Evolutionary conservation across 2,329 filamentous ascomycete species (phyloP).

Genomic region (Monosporascus sp.): DNA sequence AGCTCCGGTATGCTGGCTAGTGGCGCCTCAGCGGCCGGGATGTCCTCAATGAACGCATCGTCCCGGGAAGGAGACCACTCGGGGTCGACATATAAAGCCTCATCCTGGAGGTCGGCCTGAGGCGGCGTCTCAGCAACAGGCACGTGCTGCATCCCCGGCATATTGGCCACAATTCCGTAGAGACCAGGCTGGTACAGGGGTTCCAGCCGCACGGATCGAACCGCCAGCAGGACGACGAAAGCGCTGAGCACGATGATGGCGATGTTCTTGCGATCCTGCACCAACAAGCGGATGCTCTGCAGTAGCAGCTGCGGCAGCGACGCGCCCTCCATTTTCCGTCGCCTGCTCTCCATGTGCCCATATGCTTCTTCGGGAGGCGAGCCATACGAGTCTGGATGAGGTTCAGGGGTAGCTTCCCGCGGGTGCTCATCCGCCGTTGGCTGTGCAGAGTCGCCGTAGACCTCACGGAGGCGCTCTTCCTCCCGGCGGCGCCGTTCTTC

Average conservation of each 20-base stretch:
- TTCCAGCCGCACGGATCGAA: conserved; percentile 27
- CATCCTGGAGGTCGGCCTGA: conserved; percentile 3
- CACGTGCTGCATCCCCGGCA: conserved; percentile 16
- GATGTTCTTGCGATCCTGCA: conserved; percentile 55
- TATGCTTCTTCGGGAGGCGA: conserved; percentile 22
- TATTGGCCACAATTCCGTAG: conserved; percentile 15
- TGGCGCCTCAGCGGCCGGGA: too few species aligned
- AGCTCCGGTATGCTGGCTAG: too few species aligned
- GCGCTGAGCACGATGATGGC: conserved; percentile 49
- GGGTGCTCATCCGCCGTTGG: conserved; percentile 7
- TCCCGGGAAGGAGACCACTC: too few species aligned
- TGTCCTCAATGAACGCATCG: too few species aligned
- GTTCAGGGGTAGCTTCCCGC: conserved; percentile 12
- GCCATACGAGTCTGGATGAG: conserved; percentile 16
- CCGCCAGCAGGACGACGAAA: conserved; percentile 47
- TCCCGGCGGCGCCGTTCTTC: conserved; percentile 32
- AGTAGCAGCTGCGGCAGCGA: conserved; percentile 49
- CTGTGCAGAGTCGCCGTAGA: conserved; percentile 38
- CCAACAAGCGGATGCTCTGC: conserved; percentile 46
- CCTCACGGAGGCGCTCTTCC: conserved; percentile 48
- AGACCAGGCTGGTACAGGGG: conserved; percentile 24
- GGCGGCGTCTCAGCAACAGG: conserved; percentile 5
- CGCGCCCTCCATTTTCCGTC: conserved; percentile 32
- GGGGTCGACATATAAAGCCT: neutral
- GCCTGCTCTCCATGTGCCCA: conserved; percentile 25